Evolutionary conservation across 139 green algal genomes (phyloP).

Genomic region (Chlorella sp.): DNA sequence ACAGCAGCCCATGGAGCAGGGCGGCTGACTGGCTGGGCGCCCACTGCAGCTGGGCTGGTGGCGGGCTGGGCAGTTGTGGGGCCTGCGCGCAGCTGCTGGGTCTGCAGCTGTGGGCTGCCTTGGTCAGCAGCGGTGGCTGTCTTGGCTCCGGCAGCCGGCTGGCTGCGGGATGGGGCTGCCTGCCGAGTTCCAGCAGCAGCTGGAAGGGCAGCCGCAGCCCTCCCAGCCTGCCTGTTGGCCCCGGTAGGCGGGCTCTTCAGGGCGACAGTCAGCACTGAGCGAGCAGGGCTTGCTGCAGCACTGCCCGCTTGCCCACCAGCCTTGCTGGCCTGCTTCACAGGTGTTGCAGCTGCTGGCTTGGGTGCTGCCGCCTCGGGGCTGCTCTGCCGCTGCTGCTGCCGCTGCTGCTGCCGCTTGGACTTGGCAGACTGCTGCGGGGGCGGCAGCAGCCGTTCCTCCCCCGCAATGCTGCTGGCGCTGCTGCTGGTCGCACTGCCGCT

Average conservation of each 20-base stretch:
- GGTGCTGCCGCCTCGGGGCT: neutral
- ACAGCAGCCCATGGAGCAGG: neutral
- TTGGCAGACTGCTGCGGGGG: neutral
- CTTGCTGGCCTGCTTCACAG: neutral
- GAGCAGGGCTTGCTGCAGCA: too few relatives aligned
- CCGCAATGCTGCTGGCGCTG: neutral
- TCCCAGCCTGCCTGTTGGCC: too few relatives aligned
- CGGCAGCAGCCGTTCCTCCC: neutral
- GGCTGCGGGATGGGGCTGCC: too few relatives aligned
- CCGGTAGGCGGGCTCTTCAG: too few relatives aligned
- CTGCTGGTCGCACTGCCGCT: neutral
- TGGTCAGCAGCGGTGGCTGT: neutral
- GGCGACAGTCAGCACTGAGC: too few relatives aligned
- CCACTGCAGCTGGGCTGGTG: neutral
- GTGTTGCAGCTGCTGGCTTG: neutral
- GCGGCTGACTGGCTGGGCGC: neutral
- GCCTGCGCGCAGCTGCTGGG: neutral
- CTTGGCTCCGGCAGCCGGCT: too few relatives aligned
- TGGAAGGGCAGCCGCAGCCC: too few relatives aligned
- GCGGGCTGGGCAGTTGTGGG: neutral
- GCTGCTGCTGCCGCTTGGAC: conserved; percentile 8
- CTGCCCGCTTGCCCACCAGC: neutral
- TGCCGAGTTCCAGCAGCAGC: too few relatives aligned
- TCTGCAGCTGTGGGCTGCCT: neutral
- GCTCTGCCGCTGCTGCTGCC: neutral